Conservation (phyloP, 495 filamentous ascomycete species). For the Aspergillus egyptiacus region DNA sequence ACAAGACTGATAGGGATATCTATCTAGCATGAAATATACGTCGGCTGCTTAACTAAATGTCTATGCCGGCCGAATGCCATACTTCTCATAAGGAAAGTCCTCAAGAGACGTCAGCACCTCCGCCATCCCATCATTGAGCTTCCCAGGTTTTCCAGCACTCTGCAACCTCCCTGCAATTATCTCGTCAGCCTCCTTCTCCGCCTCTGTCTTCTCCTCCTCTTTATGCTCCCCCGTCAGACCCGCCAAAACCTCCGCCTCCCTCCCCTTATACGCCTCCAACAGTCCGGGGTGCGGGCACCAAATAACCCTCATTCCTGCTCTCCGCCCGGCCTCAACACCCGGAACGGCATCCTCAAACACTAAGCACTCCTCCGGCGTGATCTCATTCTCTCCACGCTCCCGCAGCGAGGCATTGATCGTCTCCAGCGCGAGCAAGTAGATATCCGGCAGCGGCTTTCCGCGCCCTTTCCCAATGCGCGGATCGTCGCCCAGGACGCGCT, state of each 20-base stretch:
- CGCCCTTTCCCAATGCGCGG: constrained; percentile 67
- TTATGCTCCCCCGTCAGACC: constrained; percentile 66
- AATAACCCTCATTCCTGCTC: constrained; percentile 91
- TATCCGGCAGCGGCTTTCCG: constrained; percentile 93
- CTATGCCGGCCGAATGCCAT: constrained; percentile 48
- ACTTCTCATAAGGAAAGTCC: constrained; percentile 66
- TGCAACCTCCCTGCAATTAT: constrained; percentile 40
- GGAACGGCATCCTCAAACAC: constrained; percentile 96
- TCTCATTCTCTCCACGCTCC: constrained; percentile 54
- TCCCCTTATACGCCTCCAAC: constrained; percentile 64
- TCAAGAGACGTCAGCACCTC: constrained; percentile 56
- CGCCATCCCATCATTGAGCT: constrained; percentile 69
- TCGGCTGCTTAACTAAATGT: background rate
- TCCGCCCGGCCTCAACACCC: constrained; percentile 82
- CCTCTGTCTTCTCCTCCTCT: constrained; percentile 44
- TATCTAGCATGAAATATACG: background rate
- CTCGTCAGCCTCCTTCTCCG: constrained; percentile 41
- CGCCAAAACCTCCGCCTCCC: constrained; percentile 78
- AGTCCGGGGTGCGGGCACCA: constrained; percentile 88
- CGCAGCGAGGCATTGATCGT: constrained; percentile 71
- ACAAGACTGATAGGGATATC: too few species aligned
- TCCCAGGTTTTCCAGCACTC: constrained; percentile 38
- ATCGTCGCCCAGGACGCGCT: constrained; percentile 83
- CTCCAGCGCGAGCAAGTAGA: constrained; percentile 81
- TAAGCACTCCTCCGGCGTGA: constrained; percentile 80